Base-by-base conservation (phyloP, 179 eudicot genomes). In the Silene vulgaris region DNA sequence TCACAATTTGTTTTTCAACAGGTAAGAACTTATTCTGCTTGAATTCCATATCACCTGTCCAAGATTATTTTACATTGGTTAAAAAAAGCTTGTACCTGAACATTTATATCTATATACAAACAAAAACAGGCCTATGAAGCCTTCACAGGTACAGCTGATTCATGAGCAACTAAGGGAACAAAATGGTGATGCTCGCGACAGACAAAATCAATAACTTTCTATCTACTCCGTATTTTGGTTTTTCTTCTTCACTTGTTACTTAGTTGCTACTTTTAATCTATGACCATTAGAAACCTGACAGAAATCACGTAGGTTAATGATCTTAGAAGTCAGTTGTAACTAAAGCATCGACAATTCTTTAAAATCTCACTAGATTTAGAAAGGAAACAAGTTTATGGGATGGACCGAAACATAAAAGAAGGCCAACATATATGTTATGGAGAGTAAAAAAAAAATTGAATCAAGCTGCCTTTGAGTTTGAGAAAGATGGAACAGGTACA, bases 21-120 rank as follows among this genome's bases (percentile, higher is more conserved):
- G 97, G 89, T 76, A 91, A 81, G 78, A 85, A 90, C 77, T 91
- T 91, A 65, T 91, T 91, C 87, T 87, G 90, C 91, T 91, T 91
- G 83, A 91, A 91, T 76, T 91, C 97, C 97, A 90, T 90, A 74
- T 91, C 97, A 77, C 97, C 97, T 91, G 86, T 73, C 81, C 66
- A 79, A 56, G 67, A 73, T 17, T 32, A 32, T 32, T 32, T 66
- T 65, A 60, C 45, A 73, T 35, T 75, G 20, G 65, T 26, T 63
- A 3, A 75, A 74, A 11, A 32, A 66, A 37, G 45, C 3, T 56
- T 32, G 29, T 29, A 23, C 13, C 13, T 29, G 37, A 77, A 63
- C 3, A 29, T 26, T 65, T 50, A 65, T 1, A 54, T 60, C 1
- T 40, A 29, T 45, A 19, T 30, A 35, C 40, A 35, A 35, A 35